Conservation (phyloP, 495 filamentous ascomycete genomes). For the Tuber aestivum region DNA sequence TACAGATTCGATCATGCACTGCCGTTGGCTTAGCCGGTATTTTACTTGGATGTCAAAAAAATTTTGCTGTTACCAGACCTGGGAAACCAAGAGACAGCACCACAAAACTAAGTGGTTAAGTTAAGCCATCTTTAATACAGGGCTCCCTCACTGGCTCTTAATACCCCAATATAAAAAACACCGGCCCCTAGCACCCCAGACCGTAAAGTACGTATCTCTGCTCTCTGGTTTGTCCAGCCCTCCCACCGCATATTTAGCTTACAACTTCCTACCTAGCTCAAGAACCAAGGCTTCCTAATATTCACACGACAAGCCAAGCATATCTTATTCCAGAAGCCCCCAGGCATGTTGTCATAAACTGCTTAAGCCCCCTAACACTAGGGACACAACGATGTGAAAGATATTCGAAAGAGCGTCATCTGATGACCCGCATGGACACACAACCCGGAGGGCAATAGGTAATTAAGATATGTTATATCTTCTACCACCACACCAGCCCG, state of each 20-base stretch:
- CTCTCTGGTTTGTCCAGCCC: not conserved
- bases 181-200: no score
- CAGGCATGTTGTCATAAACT: not conserved
- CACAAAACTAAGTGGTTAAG: no score
- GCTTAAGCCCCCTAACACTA: not conserved
- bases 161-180: no score
- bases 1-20: no score
- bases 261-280: not conserved
- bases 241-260: not conserved
- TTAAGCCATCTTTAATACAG: no score
- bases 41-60: no score
- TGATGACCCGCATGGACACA: not conserved
- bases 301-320: not conserved
- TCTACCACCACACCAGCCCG: not conserved
- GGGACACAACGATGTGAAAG: not conserved
- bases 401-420: not conserved
- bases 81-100: no score
- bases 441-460: not conserved
- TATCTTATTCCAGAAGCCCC: not conserved
- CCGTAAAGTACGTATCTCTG: no score
- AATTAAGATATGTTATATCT: not conserved
- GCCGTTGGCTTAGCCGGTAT: no score
- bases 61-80: no score
- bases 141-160: no score
- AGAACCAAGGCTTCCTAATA: not conserved